phyloP scores from a whole-genome alignment of 108 stramenopile genomes.

The Phaeodactylum tricornutum region DNA sequence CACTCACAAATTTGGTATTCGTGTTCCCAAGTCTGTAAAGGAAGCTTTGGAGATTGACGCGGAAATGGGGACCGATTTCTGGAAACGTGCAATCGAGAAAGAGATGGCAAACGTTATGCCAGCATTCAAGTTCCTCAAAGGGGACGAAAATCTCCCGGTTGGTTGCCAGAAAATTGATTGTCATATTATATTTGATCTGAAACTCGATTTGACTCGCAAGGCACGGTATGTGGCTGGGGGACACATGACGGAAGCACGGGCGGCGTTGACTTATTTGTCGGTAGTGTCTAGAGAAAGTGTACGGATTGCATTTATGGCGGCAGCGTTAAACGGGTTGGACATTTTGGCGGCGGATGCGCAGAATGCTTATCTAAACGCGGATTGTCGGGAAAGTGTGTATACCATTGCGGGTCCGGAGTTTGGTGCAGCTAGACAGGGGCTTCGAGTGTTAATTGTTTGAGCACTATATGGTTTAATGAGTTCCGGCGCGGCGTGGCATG shows the following conservation, averaged over 20 bases:
- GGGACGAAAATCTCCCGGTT: slow-evolving; percentile 4
- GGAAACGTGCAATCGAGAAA: slow-evolving; percentile 24
- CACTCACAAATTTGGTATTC: slow-evolving; percentile 10
- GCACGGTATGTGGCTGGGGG: slow-evolving; percentile 31
- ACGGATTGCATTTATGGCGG: slow-evolving; percentile 21
- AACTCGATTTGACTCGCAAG: slow-evolving; percentile 26
- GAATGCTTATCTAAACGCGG: slow-evolving; percentile 24
- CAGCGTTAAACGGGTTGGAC: slow-evolving; percentile 23
- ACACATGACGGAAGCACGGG: slow-evolving; percentile 18
- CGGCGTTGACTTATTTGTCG: slow-evolving; percentile 21
- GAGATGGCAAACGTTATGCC: slow-evolving; percentile 33
- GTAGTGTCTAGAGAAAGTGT: slow-evolving; percentile 31
- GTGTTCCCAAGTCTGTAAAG: slow-evolving; percentile 12
- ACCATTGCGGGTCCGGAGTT: slow-evolving; percentile 20
- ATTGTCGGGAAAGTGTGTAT: slow-evolving; percentile 18
- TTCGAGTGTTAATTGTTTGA: neutral
- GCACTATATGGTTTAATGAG: slow-evolving; percentile 21
- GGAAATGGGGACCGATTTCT: slow-evolving; percentile 26
- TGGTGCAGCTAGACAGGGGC: slow-evolving; percentile 7
- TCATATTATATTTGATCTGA: slow-evolving; percentile 35
- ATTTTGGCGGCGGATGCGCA: slow-evolving; percentile 11
- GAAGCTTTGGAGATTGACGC: slow-evolving; percentile 36
- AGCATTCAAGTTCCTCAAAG: slow-evolving; percentile 27
- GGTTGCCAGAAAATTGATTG: neutral
- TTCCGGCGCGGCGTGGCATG: slow-evolving; percentile 9